phyloP scores from a whole-genome alignment of 2,329 filamentous ascomycete genomes.

The Neofusicoccum sp. region DNA sequence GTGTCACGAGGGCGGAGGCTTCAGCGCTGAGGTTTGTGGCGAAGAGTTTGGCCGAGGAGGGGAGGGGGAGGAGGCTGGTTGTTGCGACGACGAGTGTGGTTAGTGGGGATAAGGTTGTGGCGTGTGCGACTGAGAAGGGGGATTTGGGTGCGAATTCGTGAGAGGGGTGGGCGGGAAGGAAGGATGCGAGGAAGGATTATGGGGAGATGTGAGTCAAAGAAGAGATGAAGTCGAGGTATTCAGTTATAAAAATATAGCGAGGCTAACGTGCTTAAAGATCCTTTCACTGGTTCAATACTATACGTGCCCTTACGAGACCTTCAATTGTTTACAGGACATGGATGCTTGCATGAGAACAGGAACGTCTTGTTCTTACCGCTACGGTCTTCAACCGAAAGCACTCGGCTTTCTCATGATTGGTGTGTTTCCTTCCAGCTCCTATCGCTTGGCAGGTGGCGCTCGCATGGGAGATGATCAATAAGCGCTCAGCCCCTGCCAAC shows the following conservation, averaged over 20 bases:
- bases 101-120: constrained; percentile 87
- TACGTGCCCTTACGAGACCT: too few species aligned
- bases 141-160: constrained; percentile 28
- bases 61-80: constrained; percentile 71
- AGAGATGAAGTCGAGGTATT: too few species aligned
- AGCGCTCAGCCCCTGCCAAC: neutral
- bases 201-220: too few species aligned
- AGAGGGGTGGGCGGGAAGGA: neutral
- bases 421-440: neutral
- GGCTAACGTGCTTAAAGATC: too few species aligned
- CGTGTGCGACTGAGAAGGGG: constrained; percentile 74
- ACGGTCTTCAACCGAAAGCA: too few species aligned
- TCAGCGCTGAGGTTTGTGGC: constrained; percentile 90
- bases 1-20: constrained; percentile 94
- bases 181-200: neutral
- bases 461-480: neutral
- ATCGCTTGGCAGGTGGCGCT: neutral
- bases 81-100: constrained; percentile 93
- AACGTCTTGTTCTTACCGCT: too few species aligned
- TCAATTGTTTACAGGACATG: too few species aligned
- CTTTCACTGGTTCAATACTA: too few species aligned
- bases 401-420: neutral
- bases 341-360: too few species aligned
- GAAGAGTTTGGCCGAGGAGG: constrained; percentile 69
- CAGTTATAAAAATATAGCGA: too few species aligned